phyloP scores from a whole-genome alignment of 1,139 yeast genomes.

The Starmera stellimalicola region DNA sequence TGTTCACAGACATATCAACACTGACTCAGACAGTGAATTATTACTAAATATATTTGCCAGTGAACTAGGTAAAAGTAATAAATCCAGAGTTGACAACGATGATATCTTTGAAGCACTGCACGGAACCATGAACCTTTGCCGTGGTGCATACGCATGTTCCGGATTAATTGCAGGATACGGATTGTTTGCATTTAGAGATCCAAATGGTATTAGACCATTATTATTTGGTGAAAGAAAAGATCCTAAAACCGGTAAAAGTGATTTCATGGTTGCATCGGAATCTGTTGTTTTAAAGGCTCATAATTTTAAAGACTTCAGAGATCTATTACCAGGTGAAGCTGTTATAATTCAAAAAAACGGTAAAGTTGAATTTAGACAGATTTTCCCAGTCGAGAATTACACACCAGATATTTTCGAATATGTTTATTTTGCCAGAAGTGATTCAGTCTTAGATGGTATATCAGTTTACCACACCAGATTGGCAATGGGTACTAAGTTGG shows the following conservation, averaged over 20 bases:
- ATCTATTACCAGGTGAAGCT: constrained; percentile 91
- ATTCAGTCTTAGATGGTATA: constrained; percentile 89
- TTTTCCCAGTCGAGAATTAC: constrained; percentile 67
- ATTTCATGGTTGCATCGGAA: constrained; percentile 93
- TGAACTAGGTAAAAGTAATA: constrained; percentile 84
- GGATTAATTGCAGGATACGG: constrained; percentile 97
- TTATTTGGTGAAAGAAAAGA: constrained; percentile 72
- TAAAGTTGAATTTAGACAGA: constrained; percentile 76
- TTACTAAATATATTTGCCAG: constrained; percentile 84
- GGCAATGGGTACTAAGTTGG: constrained; percentile 90
- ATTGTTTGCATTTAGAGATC: constrained; percentile 90
- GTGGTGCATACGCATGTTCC: constrained; percentile 95
- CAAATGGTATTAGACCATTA: constrained; percentile 91
- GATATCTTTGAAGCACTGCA: constrained; percentile 81
- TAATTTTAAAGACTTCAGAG: constrained; percentile 72
- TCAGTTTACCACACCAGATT: constrained; percentile 89
- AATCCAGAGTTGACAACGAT: constrained; percentile 83
- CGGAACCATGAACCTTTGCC: constrained; percentile 69
- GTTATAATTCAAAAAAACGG: constrained; percentile 75
- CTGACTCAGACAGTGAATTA: constrained; percentile 92
- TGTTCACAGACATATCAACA: constrained; percentile 94
- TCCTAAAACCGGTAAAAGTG: constrained; percentile 57
- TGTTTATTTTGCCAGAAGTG: constrained; percentile 97
- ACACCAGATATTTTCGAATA: constrained; percentile 97
- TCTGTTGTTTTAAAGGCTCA: constrained; percentile 94